Conservation (phyloP, 495 filamentous ascomycete species). For the Aspergillus bertholletiae region DNA sequence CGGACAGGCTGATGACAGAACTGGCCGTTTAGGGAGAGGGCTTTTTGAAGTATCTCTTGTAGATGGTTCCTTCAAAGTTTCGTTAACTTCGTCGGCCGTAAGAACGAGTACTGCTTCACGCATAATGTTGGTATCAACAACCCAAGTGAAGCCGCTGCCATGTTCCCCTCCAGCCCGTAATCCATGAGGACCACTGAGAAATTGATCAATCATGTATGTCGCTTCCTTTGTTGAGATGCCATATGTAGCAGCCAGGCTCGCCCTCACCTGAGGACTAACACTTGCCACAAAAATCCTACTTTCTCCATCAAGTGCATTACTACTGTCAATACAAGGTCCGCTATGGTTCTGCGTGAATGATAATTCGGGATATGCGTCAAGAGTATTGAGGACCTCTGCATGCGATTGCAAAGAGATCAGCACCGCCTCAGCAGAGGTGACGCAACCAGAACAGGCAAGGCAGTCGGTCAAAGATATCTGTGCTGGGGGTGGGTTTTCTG, state of each 20-base stretch:
- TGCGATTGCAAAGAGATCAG: conserved; percentile 91
- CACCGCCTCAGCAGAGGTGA: conserved; percentile 94
- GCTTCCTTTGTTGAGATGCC: conserved; percentile 69
- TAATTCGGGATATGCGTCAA: conserved; percentile 62
- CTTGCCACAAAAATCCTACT: conserved; percentile 81
- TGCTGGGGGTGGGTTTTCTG: conserved; percentile 58
- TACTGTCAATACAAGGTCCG: conserved; percentile 20
- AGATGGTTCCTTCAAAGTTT: conserved; percentile 30
- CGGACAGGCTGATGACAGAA: conserved; percentile 87
- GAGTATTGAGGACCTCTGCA: conserved; percentile 76
- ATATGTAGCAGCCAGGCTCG: conserved; percentile 79
- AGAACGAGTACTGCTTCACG: conserved; percentile 73
- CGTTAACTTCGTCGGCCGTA: conserved; percentile 72
- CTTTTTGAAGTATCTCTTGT: conserved; percentile 8
- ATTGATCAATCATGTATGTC: conserved; percentile 75
- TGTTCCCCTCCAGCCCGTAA: conserved; percentile 64
- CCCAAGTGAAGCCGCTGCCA: conserved; percentile 76
- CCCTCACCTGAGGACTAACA: conserved; percentile 84
- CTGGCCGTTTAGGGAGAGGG: conserved; percentile 58
- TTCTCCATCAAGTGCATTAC: conserved; percentile 34
- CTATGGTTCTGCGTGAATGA: conserved; percentile 22
- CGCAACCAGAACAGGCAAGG: conserved; percentile 94
- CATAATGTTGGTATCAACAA: conserved; percentile 80
- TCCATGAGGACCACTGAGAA: conserved; percentile 68
- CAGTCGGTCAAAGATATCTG: conserved; percentile 97